Evolutionary conservation across 441 rosid species (phyloP).

Genomic region (Eruca vesicaria): DNA sequence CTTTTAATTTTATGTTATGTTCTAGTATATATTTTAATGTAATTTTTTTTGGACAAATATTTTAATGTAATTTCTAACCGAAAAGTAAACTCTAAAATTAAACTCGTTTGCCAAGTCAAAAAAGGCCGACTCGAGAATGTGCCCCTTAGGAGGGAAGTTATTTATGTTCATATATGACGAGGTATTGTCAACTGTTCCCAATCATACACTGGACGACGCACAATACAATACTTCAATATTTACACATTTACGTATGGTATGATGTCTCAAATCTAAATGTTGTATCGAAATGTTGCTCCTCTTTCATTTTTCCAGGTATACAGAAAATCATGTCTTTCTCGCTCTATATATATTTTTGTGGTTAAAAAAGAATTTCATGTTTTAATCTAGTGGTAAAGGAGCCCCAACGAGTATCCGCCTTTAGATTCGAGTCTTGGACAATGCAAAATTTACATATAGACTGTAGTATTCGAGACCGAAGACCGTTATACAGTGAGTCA

Average conservation of each 20-base stretch:
- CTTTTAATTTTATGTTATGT: neutral
- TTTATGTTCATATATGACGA: conserved; percentile 11
- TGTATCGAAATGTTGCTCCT: no score
- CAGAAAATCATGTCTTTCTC: no score
- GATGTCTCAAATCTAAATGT: neutral
- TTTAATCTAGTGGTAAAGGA: no score
- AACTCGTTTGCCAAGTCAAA: conserved; percentile 21
- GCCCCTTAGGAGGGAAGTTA: conserved; percentile 22
- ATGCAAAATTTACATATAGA: no score
- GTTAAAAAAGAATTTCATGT: no score
- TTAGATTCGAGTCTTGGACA: no score
- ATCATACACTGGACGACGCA: neutral
- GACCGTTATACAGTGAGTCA: no score
- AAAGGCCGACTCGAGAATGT: conserved; percentile 17
- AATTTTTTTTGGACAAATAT: neutral
- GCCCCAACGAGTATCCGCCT: no score
- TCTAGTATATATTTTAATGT: neutral
- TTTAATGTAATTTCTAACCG: neutral
- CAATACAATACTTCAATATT: neutral
- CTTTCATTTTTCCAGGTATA: no score
- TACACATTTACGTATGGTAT: conserved; percentile 16
- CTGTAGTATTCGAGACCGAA: no score
- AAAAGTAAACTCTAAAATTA: neutral
- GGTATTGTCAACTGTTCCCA: conserved; percentile 16
- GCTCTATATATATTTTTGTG: no score